These are phyloP conservation scores for Sequoiadendron giganteum DNA, from an alignment of 75 land plant genomes.

Conservation along the genomic window DNA sequence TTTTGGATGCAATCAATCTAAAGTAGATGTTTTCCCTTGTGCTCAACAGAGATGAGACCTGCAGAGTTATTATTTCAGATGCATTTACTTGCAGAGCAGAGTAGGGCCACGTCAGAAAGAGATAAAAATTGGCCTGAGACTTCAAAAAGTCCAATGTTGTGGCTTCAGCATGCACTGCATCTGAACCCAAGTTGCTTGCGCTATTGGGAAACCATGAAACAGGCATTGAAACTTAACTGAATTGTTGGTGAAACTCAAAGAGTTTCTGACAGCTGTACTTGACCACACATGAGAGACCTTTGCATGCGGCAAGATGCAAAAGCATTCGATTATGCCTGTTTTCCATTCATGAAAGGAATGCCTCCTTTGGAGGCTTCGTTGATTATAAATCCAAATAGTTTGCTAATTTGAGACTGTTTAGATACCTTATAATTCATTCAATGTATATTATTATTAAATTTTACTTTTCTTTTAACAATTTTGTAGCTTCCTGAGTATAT, in stretches of 20 bases:
- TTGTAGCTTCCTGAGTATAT: not conserved
- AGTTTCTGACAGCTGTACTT: not conserved
- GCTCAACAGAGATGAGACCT: constrained; percentile 58
- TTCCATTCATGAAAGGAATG: not conserved
- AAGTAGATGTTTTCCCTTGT: not conserved
- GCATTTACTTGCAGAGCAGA: constrained; percentile 58
- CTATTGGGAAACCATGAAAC: constrained; percentile 67
- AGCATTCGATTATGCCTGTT: not conserved
- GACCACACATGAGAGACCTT: not conserved
- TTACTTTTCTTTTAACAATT: not conserved
- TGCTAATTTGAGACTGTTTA: not conserved
- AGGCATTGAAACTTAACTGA: constrained; percentile 1
- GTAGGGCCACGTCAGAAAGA: constrained; percentile 21
- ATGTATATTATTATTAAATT: not conserved
- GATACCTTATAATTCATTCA: not conserved
- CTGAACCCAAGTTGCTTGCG: constrained; percentile 66
- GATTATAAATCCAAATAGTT: not conserved
- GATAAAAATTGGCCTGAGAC: constrained; percentile 24
- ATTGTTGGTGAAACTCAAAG: not conserved
- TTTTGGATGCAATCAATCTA: not conserved
- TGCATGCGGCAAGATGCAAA: not conserved
- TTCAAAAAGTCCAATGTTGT: constrained; percentile 32
- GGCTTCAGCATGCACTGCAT: constrained; percentile 69
- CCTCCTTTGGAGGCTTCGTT: not conserved
- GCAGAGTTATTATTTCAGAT: constrained; percentile 79